Conservation (phyloP, 116 monocot species). For the Trichopus zeylanicus region DNA sequence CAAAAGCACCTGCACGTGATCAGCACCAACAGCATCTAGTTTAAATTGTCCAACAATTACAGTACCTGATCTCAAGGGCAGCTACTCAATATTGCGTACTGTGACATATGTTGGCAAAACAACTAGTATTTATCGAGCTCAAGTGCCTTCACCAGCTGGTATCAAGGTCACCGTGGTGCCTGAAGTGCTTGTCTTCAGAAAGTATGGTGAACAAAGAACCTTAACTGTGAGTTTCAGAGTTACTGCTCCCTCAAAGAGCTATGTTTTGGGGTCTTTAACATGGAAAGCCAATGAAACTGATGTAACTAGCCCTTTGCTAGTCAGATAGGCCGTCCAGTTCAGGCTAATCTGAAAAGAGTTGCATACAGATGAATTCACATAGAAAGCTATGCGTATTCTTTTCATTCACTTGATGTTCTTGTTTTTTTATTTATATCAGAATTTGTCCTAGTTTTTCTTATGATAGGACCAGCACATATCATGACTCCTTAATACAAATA, state of each 20-base stretch:
- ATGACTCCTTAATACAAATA: no score
- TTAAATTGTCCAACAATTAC: conserved; percentile 82
- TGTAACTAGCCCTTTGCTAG: conserved; percentile 55
- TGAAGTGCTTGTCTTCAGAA: conserved; percentile 36
- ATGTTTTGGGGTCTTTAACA: conserved; percentile 66
- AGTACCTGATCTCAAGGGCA: conserved; percentile 39
- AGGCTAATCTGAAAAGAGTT: conserved; percentile 17
- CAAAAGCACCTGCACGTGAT: conserved; percentile 26
- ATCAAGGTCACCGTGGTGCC: conserved; percentile 61
- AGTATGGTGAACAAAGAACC: conserved; percentile 38
- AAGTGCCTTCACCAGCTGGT: conserved; percentile 35
- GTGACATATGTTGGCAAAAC: conserved; percentile 72
- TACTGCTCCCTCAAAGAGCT: conserved; percentile 19
- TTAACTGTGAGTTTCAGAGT: conserved; percentile 52
- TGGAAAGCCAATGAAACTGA: conserved; percentile 33
- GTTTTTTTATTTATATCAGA: no score
- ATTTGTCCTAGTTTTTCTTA: no score
- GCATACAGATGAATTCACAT: background rate
- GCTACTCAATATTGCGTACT: conserved; percentile 40
- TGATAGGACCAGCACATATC: no score
- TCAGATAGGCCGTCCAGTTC: conserved; percentile 26
- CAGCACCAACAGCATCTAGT: conserved; percentile 19
- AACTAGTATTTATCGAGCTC: conserved; percentile 30
- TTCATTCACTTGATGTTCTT: no score
- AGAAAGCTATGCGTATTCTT: no score